A percentile compares a stretch with the other conserved stretches of the same genome.
Conservation (phyloP, 208 protist species). For the Lotmaria passim region DNA sequence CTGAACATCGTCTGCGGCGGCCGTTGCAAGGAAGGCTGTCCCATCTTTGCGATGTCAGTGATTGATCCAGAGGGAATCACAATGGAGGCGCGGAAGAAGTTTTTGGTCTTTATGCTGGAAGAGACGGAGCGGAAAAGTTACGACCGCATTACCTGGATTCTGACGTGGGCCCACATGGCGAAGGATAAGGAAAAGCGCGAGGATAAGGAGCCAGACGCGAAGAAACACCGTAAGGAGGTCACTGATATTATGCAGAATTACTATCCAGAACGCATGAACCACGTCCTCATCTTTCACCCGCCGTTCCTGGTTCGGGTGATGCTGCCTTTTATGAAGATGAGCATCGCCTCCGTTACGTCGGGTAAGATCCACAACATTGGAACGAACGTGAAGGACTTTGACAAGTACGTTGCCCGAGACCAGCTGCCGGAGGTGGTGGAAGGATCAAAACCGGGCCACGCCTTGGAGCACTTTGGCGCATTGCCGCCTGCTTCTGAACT, state of each 20-base stretch:
- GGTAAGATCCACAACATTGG: conserved; percentile 45
- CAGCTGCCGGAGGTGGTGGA: conserved; percentile 37
- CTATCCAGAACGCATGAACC: conserved; percentile 57
- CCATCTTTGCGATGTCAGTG: conserved; percentile 48
- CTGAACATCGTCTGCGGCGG: conserved; percentile 41
- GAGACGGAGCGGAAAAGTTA: conserved; percentile 50
- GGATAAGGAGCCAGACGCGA: conserved; percentile 58
- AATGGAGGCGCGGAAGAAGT: conserved; percentile 43
- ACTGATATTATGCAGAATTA: conserved; percentile 55
- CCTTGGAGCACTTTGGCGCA: conserved; percentile 7
- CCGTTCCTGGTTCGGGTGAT: conserved; percentile 50
- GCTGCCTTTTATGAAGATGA: conserved; percentile 34
- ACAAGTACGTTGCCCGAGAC: conserved; percentile 33
- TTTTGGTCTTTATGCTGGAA: conserved; percentile 55
- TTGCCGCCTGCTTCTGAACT: conserved; percentile 10
- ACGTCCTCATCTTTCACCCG: conserved; percentile 44
- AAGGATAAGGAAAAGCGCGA: conserved; percentile 54
- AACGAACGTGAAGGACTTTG: conserved; percentile 40
- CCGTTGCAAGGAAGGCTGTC: conserved; percentile 40
- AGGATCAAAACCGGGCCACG: conserved; percentile 15
- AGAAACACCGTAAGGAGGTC: conserved; percentile 45
- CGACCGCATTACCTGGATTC: conserved; percentile 58
- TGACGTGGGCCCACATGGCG: conserved; percentile 57
- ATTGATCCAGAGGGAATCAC: conserved; percentile 40
- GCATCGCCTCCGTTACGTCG: conserved; percentile 44